Base-by-base conservation (phyloP, 495 filamentous ascomycete genomes). In the Aspergillus homomorphus region DNA sequence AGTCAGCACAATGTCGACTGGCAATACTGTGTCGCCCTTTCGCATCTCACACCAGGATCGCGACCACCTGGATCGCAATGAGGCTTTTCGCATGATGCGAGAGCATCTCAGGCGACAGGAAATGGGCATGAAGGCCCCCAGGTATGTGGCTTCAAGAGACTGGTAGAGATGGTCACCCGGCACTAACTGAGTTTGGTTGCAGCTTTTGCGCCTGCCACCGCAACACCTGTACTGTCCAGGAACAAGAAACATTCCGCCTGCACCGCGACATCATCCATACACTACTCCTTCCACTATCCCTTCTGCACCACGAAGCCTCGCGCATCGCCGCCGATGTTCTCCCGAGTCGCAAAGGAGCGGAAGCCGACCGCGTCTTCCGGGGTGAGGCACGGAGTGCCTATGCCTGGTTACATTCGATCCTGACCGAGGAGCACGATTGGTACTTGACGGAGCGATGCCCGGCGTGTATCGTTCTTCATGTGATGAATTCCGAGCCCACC, bases 181-280 rank as follows among this genome's bases (percentile, higher is more conserved):
- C 23, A 45, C 59, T 67, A 53, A 64, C 44, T 30, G 24, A 42
- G 23, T 21, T 14, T 50, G 26, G 21, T 49, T 19, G 28, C 63
- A 81, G 79, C 56, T 83, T 84, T 66, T 84, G 80, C 62, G 51
- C 68, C n/a, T 62, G 63, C 46, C 82, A 84, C 62, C 66, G 60
- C 43, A 66, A 73, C 52, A 66, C 66, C 48, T 78, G 74, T 64
- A 66, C 68, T 53, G 45, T 64, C 22, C 58, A 73, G 45, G 73
- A 77, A 42, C 74, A 79, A 62, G 73, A 75, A 50, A 66, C 71
- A 21, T 84, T 80, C 68, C 75, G 83, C 6, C 71, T 85, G n/a
- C 81, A 85, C 55, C 81, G 82, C 61, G 83, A 86, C 51, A 77
- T 86, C 54, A 81, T 84, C 55, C 81, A 85, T 62, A 81, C 82